Percentiles rank a stretch among this genome's conserved stretches.
Conservation (phyloP, 768 basidiomycete species). For the Serpula lacrymans region DNA sequence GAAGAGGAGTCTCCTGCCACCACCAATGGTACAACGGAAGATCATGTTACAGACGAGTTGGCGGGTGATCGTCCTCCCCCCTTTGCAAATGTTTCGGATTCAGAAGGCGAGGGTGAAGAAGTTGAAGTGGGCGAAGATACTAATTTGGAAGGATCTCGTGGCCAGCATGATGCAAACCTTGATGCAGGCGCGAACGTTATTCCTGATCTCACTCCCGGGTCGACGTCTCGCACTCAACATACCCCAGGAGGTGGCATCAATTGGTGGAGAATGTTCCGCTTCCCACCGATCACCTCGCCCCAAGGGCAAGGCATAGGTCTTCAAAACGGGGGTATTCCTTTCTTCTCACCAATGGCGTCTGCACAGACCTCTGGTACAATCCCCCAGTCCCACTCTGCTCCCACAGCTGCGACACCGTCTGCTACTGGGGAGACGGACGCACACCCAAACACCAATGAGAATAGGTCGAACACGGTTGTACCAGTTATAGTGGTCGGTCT, state of each 20-base stretch:
- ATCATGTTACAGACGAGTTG: no score
- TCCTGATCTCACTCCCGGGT: slow-evolving; percentile 24
- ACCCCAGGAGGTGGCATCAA: slow-evolving; percentile 52
- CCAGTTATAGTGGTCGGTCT: slow-evolving; percentile 84
- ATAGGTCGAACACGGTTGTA: slow-evolving; percentile 51
- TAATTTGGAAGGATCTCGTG: no score
- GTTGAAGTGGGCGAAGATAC: no score
- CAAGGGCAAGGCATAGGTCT: slow-evolving; percentile 15
- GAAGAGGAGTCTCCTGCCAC: no score
- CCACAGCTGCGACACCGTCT: slow-evolving; percentile 14
- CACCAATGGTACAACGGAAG: no score
- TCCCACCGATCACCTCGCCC: slow-evolving; percentile 60
- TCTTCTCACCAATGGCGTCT: slow-evolving; percentile 9
- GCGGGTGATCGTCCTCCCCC: no score
- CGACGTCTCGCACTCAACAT: slow-evolving; percentile 34
- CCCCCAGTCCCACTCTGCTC: slow-evolving; percentile 9
- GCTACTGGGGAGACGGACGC: slow-evolving; percentile 7
- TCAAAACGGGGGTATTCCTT: slow-evolving; percentile 12
- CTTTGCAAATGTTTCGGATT: no score
- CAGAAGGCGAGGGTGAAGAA: slow-evolving; percentile 11
- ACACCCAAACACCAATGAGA: slow-evolving; percentile 18
- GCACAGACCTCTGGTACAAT: slow-evolving; percentile 15
- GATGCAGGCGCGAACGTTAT: no score
- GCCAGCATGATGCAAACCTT: no score
- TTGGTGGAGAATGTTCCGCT: slow-evolving; percentile 84